phyloP scores from a whole-genome alignment of 2,329 filamentous ascomycete genomes.

The Magnaporthiopsis rhizophila region DNA sequence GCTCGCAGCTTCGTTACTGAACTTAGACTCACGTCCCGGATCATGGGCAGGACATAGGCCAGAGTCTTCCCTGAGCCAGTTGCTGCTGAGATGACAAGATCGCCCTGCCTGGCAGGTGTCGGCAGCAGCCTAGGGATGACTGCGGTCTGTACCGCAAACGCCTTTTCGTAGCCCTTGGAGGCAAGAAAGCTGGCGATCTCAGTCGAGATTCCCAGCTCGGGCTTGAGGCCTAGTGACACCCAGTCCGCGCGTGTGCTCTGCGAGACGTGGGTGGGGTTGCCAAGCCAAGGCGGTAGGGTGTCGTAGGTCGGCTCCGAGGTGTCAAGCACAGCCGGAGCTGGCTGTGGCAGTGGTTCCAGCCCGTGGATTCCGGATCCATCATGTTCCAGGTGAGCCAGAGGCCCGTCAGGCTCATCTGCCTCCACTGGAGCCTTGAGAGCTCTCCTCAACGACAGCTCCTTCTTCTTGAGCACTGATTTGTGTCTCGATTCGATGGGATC shows the following conservation, averaged over 20 bases:
- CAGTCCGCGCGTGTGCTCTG: slow-evolving; percentile 55
- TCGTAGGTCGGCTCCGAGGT: slow-evolving; percentile 61
- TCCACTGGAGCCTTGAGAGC: slow-evolving; percentile 31
- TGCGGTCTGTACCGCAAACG: slow-evolving; percentile 73
- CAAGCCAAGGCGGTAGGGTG: slow-evolving; percentile 73
- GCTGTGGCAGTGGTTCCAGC: slow-evolving; percentile 75
- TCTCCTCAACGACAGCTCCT: slow-evolving; percentile 45
- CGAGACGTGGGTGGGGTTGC: slow-evolving; percentile 62
- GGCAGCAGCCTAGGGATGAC: slow-evolving; percentile 73
- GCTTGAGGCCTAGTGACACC: slow-evolving; percentile 12
- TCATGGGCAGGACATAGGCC: slow-evolving; percentile 80
- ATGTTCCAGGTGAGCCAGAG: slow-evolving; percentile 1
- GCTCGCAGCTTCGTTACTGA: slow-evolving; percentile 62
- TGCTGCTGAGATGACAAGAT: slow-evolving; percentile 83
- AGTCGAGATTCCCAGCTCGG: slow-evolving; percentile 51
- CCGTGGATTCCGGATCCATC: slow-evolving; percentile 48
- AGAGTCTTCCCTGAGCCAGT: slow-evolving; percentile 96
- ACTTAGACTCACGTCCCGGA: slow-evolving; percentile 63
- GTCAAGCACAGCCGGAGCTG: slow-evolving; percentile 50
- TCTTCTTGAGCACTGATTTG: slow-evolving; percentile 46
- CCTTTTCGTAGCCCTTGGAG: slow-evolving; percentile 59
- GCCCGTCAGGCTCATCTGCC: slow-evolving; percentile 19
- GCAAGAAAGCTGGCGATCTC: slow-evolving; percentile 55
- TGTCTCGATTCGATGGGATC: slow-evolving; percentile 24
- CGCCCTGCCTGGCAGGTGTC: slow-evolving; percentile 55